These are phyloP conservation scores for Mycena polygramma DNA, from an alignment of 768 basidiomycete species.

Conservation along the genomic window DNA sequence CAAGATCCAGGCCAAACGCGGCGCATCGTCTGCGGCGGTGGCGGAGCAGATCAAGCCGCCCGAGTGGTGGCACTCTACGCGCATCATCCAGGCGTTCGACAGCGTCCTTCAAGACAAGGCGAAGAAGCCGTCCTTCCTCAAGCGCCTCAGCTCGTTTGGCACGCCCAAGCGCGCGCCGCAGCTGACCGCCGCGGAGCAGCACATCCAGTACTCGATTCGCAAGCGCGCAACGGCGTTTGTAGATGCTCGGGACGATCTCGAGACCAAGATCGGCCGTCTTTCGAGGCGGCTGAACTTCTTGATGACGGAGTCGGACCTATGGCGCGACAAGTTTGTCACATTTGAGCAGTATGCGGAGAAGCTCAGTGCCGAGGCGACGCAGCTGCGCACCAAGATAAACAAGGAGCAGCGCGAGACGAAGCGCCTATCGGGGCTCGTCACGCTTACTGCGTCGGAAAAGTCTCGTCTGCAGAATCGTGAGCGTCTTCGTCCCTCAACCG, in stretches of 20 bases:
- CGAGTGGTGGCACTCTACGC: constrained; percentile 94
- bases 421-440: constrained; percentile 83
- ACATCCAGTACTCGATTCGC: constrained; percentile 89
- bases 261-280: constrained; percentile 92
- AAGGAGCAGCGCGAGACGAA: constrained; percentile 93
- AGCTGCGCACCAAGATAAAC: constrained; percentile 89
- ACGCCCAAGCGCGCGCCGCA: constrained; percentile 77
- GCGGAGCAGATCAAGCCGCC: constrained; percentile 93
- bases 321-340: constrained; percentile 94
- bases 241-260: constrained; percentile 92
- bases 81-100: constrained; percentile 93
- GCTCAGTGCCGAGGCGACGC: constrained; percentile 86
- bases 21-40: constrained; percentile 82
- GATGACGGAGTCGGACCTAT: constrained; percentile 91
- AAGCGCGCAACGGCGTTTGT: constrained; percentile 96
- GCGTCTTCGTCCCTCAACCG: constrained; percentile 44
- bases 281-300: constrained; percentile 90
- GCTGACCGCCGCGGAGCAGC: constrained; percentile 84
- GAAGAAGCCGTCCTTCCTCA: constrained; percentile 90
- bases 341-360: constrained; percentile 96
- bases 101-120: constrained; percentile 89
- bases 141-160: constrained; percentile 85
- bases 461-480: constrained; percentile 81
- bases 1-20: constrained; percentile 89
- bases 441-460: constrained; percentile 84